These are phyloP conservation scores for Erodium maritimum DNA, from an alignment of 345 rosid genomes.

Conservation along the genomic window DNA sequence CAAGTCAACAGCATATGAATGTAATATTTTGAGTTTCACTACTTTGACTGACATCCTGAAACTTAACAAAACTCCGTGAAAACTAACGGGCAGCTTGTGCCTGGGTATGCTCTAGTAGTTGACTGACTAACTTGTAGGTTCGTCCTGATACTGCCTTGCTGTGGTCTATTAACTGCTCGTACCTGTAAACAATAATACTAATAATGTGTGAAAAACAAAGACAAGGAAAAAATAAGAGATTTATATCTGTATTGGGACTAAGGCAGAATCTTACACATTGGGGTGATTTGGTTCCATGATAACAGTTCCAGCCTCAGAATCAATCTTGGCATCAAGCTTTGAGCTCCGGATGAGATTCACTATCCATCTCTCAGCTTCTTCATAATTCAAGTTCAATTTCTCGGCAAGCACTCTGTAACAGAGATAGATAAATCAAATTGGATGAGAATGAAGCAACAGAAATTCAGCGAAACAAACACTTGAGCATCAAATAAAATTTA, in stretches of 20 bases:
- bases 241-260: background rate
- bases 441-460: background rate
- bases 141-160: conserved; percentile 78
- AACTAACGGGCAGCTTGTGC: conserved; percentile 55
- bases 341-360: conserved; percentile 93
- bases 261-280: conserved; percentile 50
- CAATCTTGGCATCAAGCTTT: conserved; percentile 91
- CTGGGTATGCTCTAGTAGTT: conserved; percentile 68
- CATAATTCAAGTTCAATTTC: conserved; percentile 81
- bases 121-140: conserved; percentile 76
- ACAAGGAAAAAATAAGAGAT: background rate
- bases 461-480: background rate
- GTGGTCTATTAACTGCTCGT: conserved; percentile 92
- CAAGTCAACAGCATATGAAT: background rate
- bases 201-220: background rate
- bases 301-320: conserved; percentile 72
- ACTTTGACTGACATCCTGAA: background rate
- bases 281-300: conserved; percentile 75
- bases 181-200: conserved; percentile 28
- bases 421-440: background rate
- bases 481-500: background rate
- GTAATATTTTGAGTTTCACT: background rate
- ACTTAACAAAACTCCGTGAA: background rate
- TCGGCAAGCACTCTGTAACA: conserved; percentile 72
- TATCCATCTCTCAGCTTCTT: conserved; percentile 98